A percentile compares a stretch with the other conserved stretches of the same genome.
phyloP scores from a whole-genome alignment of 2,329 filamentous ascomycete genomes.

The Phyllosticta citribraziliensis region DNA sequence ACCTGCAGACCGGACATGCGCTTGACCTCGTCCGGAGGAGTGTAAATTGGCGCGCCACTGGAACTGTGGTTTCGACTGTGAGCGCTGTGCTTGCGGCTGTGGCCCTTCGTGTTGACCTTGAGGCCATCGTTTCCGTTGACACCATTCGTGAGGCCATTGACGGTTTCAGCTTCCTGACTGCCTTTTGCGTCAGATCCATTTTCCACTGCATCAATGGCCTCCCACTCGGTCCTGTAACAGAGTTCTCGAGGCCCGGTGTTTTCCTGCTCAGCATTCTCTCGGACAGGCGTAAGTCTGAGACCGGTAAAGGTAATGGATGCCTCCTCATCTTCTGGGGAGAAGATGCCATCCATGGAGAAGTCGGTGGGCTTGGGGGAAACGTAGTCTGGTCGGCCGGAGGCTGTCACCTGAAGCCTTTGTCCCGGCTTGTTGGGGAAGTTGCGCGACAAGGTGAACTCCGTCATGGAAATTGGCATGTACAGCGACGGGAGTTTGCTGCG shows the following conservation, averaged over 20 bases:
- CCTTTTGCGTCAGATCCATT: neutral
- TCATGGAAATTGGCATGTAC: constrained; percentile 6
- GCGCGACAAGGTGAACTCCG: neutral
- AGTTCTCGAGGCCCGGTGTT: neutral
- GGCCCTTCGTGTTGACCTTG: neutral
- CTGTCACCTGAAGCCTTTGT: neutral
- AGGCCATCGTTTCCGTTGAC: neutral
- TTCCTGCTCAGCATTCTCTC: neutral
- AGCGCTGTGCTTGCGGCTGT: neutral
- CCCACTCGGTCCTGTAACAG: constrained; percentile 7
- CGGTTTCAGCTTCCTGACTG: neutral
- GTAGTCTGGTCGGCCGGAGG: neutral
- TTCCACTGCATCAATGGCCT: neutral
- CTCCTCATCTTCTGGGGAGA: neutral
- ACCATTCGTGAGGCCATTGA: neutral
- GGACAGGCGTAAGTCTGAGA: constrained; percentile 1
- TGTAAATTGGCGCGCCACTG: neutral
- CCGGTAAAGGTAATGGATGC: neutral
- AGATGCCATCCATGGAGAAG: neutral
- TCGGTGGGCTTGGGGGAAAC: neutral
- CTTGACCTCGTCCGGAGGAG: neutral
- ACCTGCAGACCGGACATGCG: neutral
- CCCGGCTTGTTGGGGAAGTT: neutral
- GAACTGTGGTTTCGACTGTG: neutral
- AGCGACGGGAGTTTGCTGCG: constrained; percentile 1